Evolutionary conservation across 305 asterid species (phyloP), one percentile per base, ranked within the genome.

Genomic region (Stenogyne calaminthoides): DNA sequence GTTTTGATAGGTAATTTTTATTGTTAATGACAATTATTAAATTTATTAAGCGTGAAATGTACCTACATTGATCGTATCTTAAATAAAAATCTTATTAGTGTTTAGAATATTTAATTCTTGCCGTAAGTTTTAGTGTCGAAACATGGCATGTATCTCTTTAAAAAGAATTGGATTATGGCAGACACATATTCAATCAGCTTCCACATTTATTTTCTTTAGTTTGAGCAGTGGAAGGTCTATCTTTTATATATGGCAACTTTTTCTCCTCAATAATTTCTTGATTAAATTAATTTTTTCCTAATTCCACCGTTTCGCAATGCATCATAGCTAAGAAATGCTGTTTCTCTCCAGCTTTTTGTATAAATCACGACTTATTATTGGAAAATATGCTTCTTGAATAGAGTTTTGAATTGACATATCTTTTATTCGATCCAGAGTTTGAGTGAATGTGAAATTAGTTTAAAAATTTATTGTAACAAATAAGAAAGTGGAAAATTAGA

Each of bases 141-240:
- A 46, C 18, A 46, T 46, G 18, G 22, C 36, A 10, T 36, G 19
- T 36, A 5, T 54, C 14, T 55, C 7, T 25, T 52, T 9, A 64
- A 74, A 40, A 74, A 9, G 47, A 44, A 14, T 44, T 58, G 1
- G 22, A 49, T 75, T 22, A 55, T 70, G 64, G 80, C 76, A 56
- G 76, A 57, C 77, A 76, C 36, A 39, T 44, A 34, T 19, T 47
- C 78, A 77, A 70, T 80, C 84, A 77, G 69, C 75, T 69, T 80
- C 81, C 79, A 79, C 80, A 73, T 18, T 22, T 63, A 55, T 14
- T 55, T 37, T 40, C 42, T 68, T 34, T 60, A 70, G 62, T 2
- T 46, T 18, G 6, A 70, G 74, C 70, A 70, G 77, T 75, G 80
- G 76, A 56, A 22, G 22, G 34, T 55, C 32, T 27, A 32, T 18